Base-by-base conservation (phyloP, 148 eudicot species). In the Rhododendron vialii region DNA sequence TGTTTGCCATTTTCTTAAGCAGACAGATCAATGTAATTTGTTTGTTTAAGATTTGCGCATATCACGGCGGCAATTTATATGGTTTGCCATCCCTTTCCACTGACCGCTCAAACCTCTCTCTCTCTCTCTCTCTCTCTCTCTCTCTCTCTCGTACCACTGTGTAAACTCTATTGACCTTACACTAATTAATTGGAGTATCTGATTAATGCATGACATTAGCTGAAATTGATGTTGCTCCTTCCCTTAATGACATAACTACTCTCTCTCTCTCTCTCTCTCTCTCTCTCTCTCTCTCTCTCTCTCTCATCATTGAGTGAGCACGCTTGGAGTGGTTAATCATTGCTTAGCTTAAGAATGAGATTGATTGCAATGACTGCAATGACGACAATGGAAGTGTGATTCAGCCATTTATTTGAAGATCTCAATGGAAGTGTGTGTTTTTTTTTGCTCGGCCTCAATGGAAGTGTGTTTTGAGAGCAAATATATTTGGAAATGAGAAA, bases 171-270 rank as follows among this genome's bases (percentile, higher is more conserved):
- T 71, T 71, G 76, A 30, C 76, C 36, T 69, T 28, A 13, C 1
- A 13, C 15, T n/a, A 67, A 11, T 9, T 30, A 28, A 4, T 12
- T 30, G n/a, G n/a, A n/a, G n/a, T n/a, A 36, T 15, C 13, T 20
- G 73, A 65, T 59, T 6, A 59, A 41, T 59, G 35, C 38, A 53
- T 51, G n/a, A 17, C n/a, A 57, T 82, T 82, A 11, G 73, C 73
- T 82, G 73, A 82, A 55, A 82, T 36, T 59, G 69, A 82, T 57
- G 74, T 41, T 18, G 73, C 50, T 59, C 47, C 84, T 82, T 51
- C 12, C 26, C 84, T 28, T n/a, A 57, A 82, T 57, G 74, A 41
- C 43, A 41, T 41, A 5, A 41, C 43, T 41, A 41, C 38, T 36
- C 38, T 36, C 35, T 33, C 35, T 33, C 2, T 1, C 35, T 33